Percentiles rank a stretch among this genome's conserved stretches.
phyloP scores from a whole-genome alignment of 441 rosid genomes.

The Adansonia grandidieri region DNA sequence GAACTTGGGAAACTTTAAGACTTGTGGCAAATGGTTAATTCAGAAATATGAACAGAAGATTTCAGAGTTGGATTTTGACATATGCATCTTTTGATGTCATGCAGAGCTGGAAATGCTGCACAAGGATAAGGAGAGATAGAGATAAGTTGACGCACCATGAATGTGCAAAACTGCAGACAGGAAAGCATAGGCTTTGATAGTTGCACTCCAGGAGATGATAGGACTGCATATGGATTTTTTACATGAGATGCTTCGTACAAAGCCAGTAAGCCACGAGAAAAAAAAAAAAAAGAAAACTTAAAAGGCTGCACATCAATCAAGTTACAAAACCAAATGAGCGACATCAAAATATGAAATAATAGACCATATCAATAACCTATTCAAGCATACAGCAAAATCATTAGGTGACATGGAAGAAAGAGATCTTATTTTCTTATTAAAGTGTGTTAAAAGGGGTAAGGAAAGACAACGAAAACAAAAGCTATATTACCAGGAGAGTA shows the following conservation, averaged over 20 bases:
- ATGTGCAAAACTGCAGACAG: slow-evolving; percentile 21
- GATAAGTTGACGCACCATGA: slow-evolving; percentile 19
- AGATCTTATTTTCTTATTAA: neutral
- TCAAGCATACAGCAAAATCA: neutral
- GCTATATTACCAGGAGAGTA: neutral
- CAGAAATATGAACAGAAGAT: neutral
- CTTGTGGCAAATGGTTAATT: slow-evolving; percentile 2
- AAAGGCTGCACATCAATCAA: neutral
- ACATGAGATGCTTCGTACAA: slow-evolving; percentile 18
- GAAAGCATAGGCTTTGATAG: neutral
- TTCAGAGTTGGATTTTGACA: slow-evolving; percentile 1
- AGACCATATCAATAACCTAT: slow-evolving; percentile 1
- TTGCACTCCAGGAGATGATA: slow-evolving; percentile 25
- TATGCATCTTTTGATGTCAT: slow-evolving; percentile 4
- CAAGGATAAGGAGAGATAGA: slow-evolving; percentile 8
- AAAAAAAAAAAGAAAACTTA: neutral
- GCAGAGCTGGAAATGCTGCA: slow-evolving; percentile 18
- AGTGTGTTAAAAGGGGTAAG: neutral
- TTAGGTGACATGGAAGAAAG: slow-evolving; percentile 7
- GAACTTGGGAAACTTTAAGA: neutral
- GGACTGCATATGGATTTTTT: slow-evolving; percentile 22
- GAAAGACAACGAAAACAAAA: neutral
- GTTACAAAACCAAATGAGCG: neutral
- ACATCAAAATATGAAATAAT: neutral
- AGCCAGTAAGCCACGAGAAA: neutral